Evolutionary conservation across 1,284 basidiomycete genomes (phyloP), one percentile per base, ranked within the genome.

Genomic region (Trichosporon sp.): DNA sequence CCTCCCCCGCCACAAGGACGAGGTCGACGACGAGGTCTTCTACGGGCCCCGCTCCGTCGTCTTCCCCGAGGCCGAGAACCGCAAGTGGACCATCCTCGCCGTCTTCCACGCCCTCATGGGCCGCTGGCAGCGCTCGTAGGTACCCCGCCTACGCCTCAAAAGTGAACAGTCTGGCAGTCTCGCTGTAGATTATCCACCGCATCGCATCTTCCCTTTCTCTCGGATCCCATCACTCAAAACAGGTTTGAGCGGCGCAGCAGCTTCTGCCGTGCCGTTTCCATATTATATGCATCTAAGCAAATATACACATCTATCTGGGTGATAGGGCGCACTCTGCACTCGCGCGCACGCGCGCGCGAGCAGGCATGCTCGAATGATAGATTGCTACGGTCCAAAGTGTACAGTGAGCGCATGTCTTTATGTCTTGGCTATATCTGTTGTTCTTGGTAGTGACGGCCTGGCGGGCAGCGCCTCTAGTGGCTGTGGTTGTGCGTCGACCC

Each of bases 31-130:
- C 78, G 92, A 95, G 85, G 93, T 92, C 60, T 86, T 86, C 72
- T 85, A 86, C 74, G 83, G 84, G 13, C 76, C 78, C 21, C 77
- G 84, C 68, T 83, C 81, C 68, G 74, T 79, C 25, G 87, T 85
- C 15, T 86, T 86, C 80, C 83, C 80, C 44, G 85, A 86, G 74
- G 85, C 84, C 1, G 92, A 93, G 82, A 94, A 93, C 84, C 88
- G 93, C 71, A 95, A 94, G 82, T 96, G 94, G 94, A 95, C 93
- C 2, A 95, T 90, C 77, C 92, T 95, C 90, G 91, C 92, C 13
- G 70, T 72, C 32, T 78, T 81, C 38, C 18, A 42, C 18, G 38
- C 38, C 38, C 38, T 42, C 38, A 42, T 65, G 75, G 78, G 80
- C 21, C 25, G 44, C 35, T n/a, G 18, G 23, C 64, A 69, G 68